These are phyloP conservation scores for Kandelia obovata DNA, from an alignment of 345 rosid species.

Conservation along the genomic window DNA sequence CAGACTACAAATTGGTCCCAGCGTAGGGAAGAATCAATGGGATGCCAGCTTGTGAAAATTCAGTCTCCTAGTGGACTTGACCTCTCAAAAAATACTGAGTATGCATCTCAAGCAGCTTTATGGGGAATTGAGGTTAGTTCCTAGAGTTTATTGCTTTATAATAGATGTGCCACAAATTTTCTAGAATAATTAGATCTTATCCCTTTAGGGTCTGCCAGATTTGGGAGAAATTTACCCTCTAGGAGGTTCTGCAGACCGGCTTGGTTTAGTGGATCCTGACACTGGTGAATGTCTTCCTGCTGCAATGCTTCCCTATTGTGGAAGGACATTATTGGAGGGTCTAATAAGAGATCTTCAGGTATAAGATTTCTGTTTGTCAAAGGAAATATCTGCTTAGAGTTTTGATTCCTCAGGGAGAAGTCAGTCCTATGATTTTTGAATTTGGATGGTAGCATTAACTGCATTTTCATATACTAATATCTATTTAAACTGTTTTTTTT, in stretches of 20 bases:
- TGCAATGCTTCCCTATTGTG: conserved; percentile 95
- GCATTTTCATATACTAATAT: conserved; percentile 5
- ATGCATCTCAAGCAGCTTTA: conserved; percentile 85
- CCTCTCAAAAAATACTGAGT: conserved; percentile 62
- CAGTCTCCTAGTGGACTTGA: conserved; percentile 70
- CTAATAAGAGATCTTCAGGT: conserved; percentile 96
- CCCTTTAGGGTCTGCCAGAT: conserved; percentile 80
- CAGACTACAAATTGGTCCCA: conserved; percentile 39
- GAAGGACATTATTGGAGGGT: conserved; percentile 85
- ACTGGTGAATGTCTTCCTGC: conserved; percentile 94
- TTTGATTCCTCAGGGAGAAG: conserved; percentile 9
- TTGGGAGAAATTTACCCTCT: conserved; percentile 92
- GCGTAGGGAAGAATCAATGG: conserved; percentile 40
- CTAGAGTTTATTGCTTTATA: conserved; percentile 10
- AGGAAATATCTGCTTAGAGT: conserved; percentile 12
- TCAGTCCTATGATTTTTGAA: conserved; percentile 2
- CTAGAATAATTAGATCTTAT: conserved; percentile 48
- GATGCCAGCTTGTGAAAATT: conserved; percentile 61
- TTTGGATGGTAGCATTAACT: neutral
- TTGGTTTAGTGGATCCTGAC: conserved; percentile 77
- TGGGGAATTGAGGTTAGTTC: conserved; percentile 88
- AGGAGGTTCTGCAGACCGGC: conserved; percentile 90
- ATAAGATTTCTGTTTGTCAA: conserved; percentile 19
- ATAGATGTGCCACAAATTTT: conserved; percentile 10
- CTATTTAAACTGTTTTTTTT: conserved; percentile 11